Conservation (phyloP, 495 filamentous ascomycete species). For the Penicillium psychrofluorescens region DNA sequence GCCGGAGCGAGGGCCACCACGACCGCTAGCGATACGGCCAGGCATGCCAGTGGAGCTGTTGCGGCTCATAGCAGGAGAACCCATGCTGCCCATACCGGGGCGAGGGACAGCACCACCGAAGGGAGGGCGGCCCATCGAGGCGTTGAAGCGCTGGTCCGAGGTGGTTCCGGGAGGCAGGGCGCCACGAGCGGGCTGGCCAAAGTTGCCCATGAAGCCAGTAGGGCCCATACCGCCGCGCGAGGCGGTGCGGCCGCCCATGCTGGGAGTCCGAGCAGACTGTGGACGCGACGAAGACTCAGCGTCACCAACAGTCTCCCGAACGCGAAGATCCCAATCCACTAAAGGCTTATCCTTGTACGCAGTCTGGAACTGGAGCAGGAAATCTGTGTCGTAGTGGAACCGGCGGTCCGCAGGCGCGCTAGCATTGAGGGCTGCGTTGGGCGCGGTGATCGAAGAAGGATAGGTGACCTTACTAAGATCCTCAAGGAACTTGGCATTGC, state of each 20-base stretch:
- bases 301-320: slow-evolving; percentile 80
- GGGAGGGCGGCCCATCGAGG: slow-evolving; percentile 50
- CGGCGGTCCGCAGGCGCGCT: slow-evolving; percentile 65
- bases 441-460: slow-evolving; percentile 72
- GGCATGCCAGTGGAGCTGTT: slow-evolving; percentile 48
- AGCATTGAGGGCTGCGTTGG: slow-evolving; percentile 82
- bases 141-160: slow-evolving; percentile 33
- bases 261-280: slow-evolving; percentile 63
- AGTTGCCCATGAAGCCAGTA: slow-evolving; percentile 62
- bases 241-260: slow-evolving; percentile 36
- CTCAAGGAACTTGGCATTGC: slow-evolving; percentile 75
- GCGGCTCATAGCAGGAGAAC: slow-evolving; percentile 42
- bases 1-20: slow-evolving; percentile 43
- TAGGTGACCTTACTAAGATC: slow-evolving; percentile 65
- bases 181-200: slow-evolving; percentile 40
- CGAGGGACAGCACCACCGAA: slow-evolving; percentile 51
- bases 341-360: slow-evolving; percentile 95
- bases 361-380: slow-evolving; percentile 93
- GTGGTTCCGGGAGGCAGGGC: slow-evolving; percentile 49
- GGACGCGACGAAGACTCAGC: slow-evolving; percentile 60
- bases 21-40: slow-evolving; percentile 40
- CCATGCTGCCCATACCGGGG: slow-evolving; percentile 52
- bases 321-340: slow-evolving; percentile 75
- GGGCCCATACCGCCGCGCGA: slow-evolving; percentile 38
- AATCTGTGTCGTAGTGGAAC: slow-evolving; percentile 92